Base-by-base conservation (phyloP, 2,329 filamentous ascomycete genomes). In the Microsporum ferrugineum region DNA sequence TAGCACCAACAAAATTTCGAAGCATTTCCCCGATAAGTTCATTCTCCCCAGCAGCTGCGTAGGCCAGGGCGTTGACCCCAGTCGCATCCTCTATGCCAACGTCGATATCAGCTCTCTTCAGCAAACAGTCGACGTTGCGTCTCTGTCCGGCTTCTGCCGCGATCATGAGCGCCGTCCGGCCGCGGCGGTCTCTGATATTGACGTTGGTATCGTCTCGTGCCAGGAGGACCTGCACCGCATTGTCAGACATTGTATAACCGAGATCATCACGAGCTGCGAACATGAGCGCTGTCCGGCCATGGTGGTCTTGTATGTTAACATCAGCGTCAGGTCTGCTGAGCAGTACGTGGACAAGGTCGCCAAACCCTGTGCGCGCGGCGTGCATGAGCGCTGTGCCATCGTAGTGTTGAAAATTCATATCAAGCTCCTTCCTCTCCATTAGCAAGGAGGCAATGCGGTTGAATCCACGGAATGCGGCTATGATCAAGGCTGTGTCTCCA, bases 391-490 rank as follows among this genome's bases (percentile, higher is more conserved):
- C 33, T 27, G 58, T 59, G 38, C 45, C 29, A 7, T 53, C 59
- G 12, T 43, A 27, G 17, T 23, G 5, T 27, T 47, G 43, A 14
- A 27, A 36, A n/a, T 59, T 59, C 23, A 59, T 38, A 31, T 59
- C 41, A 5, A 51, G 29, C 8, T 51, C 58, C 17, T 59, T 23
- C 34, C 58, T 39, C 7, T 49, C 27, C 43, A 59, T 41, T 14
- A 76, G 65, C 17, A 71, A 51, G 23, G 70, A 63, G 2, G 75
- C 66, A 23, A 74, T 68, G 5, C 70, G 68, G 1, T 68, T 64
- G 62, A 75, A 72, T n/a, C 72, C 74, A 5, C 23, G 27, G 1
- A 10, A 4, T n/a, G 31, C 36, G 2, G 61, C 61, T 6, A 47
- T 36, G 5, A 31, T 31, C 27, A 59, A 29, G 5, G 58, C 38